A percentile compares a stretch with the other conserved stretches of the same genome.
phyloP scores from a whole-genome alignment of 345 rosid species.

The Eucalyptus regnans region DNA sequence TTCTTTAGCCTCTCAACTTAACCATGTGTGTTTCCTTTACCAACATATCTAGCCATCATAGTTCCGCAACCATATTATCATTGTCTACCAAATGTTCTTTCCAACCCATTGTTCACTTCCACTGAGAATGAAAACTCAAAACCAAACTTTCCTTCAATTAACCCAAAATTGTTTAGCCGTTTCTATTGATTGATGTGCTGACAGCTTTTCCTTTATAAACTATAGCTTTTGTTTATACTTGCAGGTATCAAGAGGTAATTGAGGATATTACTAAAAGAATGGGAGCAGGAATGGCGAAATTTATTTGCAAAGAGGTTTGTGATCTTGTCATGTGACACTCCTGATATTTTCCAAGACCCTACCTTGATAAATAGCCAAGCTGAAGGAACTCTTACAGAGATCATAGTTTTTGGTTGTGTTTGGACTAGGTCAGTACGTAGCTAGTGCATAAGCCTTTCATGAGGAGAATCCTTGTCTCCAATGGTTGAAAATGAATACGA shows the following conservation, averaged over 20 bases:
- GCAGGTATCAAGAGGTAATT: conserved; percentile 79
- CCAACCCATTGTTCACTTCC: background rate
- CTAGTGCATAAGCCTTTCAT: background rate
- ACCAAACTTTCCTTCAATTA: too few relatives aligned
- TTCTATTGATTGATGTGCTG: background rate
- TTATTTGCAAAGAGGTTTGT: conserved; percentile 83
- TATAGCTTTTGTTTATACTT: background rate
- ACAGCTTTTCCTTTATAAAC: background rate
- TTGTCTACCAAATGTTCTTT: background rate
- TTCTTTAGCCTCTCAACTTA: background rate
- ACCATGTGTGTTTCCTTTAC: background rate
- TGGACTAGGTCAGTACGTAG: background rate
- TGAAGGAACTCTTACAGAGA: background rate
- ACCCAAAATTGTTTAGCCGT: background rate
- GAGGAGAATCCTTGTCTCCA: too few relatives aligned
- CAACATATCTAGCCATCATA: background rate
- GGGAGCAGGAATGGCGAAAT: conserved; percentile 98
- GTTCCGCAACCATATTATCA: background rate
- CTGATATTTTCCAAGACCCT: background rate
- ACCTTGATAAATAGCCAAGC: background rate
- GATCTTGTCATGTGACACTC: background rate
- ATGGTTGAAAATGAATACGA: too few relatives aligned
- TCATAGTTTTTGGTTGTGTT: background rate
- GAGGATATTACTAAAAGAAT: conserved; percentile 70
- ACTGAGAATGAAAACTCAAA: background rate